Percentiles rank a stretch among this genome's conserved stretches.
Evolutionary conservation across 805 yeast genomes (phyloP).

Genomic region (Lipomyces orientalis): DNA sequence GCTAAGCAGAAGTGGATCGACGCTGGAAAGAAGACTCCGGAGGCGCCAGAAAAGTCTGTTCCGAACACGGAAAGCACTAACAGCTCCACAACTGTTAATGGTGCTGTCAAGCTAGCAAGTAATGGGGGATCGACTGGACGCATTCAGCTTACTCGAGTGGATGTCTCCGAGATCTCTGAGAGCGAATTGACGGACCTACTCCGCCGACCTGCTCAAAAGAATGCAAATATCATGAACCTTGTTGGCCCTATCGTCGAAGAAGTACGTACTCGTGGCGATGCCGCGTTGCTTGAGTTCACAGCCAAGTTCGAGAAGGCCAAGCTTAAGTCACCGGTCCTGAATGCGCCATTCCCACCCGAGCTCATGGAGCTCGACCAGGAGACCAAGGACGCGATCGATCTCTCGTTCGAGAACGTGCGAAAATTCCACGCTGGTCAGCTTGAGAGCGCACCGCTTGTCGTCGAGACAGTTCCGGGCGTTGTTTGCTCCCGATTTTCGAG

Average conservation of each 20-base stretch:
- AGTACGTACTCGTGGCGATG: conserved; percentile 80
- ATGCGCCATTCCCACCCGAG: conserved; percentile 85
- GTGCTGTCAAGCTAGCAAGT: conserved; percentile 8
- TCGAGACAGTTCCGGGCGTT: conserved; percentile 95
- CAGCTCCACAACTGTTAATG: conserved; percentile 21
- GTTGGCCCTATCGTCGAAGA: conserved; percentile 87
- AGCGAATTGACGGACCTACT: conserved; percentile 65
- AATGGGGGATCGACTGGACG: conserved; percentile 41
- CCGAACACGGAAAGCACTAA: not conserved
- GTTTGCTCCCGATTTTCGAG: conserved; percentile 92
- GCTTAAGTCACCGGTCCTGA: conserved; percentile 71
- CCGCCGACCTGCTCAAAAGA: conserved; percentile 93
- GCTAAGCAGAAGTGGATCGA: conserved; percentile 81
- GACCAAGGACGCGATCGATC: conserved; percentile 82
- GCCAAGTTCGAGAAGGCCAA: conserved; percentile 88
- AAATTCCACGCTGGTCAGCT: conserved; percentile 94
- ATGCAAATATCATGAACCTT: conserved; percentile 88
- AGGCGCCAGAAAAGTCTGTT: not conserved
- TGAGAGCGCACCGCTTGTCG: conserved; percentile 71
- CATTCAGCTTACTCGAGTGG: conserved; percentile 59
- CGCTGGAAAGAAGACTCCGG: conserved; percentile 33
- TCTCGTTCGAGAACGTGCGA: conserved; percentile 85
- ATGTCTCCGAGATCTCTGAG: conserved; percentile 50
- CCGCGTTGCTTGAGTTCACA: conserved; percentile 85
- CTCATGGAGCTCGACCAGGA: conserved; percentile 75